These are phyloP conservation scores for Rusavskia elegans DNA, from an alignment of 495 filamentous ascomycete species.

Conservation along the genomic window DNA sequence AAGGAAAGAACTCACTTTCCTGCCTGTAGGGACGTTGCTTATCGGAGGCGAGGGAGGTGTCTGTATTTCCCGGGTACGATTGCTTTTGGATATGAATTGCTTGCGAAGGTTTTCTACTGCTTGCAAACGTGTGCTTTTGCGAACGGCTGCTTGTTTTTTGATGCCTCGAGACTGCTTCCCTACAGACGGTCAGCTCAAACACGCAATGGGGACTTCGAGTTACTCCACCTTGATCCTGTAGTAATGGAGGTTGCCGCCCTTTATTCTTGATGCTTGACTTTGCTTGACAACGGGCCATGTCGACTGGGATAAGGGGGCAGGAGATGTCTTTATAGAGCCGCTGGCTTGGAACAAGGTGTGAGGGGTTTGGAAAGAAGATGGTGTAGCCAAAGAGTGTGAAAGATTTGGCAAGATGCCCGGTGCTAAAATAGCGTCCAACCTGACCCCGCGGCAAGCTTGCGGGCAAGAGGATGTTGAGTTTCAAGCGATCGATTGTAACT, in stretches of 20 bases:
- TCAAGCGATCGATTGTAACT: too few relatives aligned
- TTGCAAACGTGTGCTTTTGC: slow-evolving; percentile 11
- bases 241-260: background rate
- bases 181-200: background rate
- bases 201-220: background rate
- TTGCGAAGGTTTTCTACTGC: background rate
- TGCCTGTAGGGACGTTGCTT: slow-evolving; percentile 3
- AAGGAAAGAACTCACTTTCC: background rate
- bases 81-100: slow-evolving; percentile 3
- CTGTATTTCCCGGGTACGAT: background rate
- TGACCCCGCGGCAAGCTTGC: too few relatives aligned
- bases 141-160: slow-evolving; percentile 2
- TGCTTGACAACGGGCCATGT: too few relatives aligned
- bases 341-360: too few relatives aligned
- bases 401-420: too few relatives aligned
- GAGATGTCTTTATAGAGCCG: too few relatives aligned
- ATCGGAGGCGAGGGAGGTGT: slow-evolving; percentile 1
- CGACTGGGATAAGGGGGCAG: too few relatives aligned
- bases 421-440: too few relatives aligned
- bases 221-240: background rate
- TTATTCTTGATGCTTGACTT: too few relatives aligned
- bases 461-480: too few relatives aligned
- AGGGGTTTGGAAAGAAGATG: too few relatives aligned
- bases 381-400: too few relatives aligned
- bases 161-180: slow-evolving; percentile 9